Base-by-base conservation (phyloP, 2,329 filamentous ascomycete genomes). In the Pseudogymnoascus sp. region DNA sequence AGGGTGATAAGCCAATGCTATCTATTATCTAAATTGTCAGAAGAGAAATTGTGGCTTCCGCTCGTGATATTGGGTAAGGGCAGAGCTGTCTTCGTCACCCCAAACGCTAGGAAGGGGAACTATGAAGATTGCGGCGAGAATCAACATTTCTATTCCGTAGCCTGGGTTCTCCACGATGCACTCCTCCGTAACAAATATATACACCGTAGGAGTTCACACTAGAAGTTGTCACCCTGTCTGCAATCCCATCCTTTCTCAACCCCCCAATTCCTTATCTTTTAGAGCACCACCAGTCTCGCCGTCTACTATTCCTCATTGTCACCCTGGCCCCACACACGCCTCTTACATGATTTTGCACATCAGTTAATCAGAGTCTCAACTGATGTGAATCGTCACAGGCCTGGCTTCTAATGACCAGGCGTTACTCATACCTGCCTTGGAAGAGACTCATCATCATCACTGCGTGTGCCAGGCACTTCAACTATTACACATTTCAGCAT, bases 401-500 rank as follows among this genome's bases (percentile, higher is more conserved):
- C 16, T 26, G 11, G 23, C 23, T 26, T 26, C 4, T 31, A 29
- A 8, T 10, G 16, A 16, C 37, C 14, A 21, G 16, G 6, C 11
- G 37, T 12, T 31, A 33, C 16, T 14, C n/a, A 12, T 43, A 33
- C 35, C 21, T 10, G 8, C 19, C 3, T 23, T 8, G 21, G 43
- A 23, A 11, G 23, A 16, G 6, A 6, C 26, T 10, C 6, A 14
- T 59, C 29, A 7, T 12, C 7, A 19, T 8, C 23, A 38, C 12
- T 21, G 23, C 21, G 38, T 11, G 33, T 26, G 33, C 58, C 38
- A 38, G 33, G 58, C 19, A 62, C 66, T 29, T 71, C 68, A 4
- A 43, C 41, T 33, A 64, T 66, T 26, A 66, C 65, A 26, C 60
- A 69, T 67, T 12, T 70, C 67, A 62, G 71, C 70, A 69, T n/a